phyloP scores from a whole-genome alignment of 371 early-diverging fungal genomes.

The Syncephalis fuscata region DNA sequence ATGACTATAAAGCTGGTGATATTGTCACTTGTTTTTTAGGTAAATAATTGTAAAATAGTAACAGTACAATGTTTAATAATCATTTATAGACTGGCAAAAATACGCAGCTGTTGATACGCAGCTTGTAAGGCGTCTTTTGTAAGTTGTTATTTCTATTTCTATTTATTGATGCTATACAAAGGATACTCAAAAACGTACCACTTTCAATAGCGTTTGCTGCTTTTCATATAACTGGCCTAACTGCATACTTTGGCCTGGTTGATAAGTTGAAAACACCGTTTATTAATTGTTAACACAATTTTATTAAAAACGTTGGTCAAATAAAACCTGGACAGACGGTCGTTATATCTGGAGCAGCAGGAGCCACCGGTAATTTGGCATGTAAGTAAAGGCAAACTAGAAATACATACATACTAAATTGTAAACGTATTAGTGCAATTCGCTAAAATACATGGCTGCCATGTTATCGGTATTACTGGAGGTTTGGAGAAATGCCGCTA shows the following conservation, averaged over 20 bases:
- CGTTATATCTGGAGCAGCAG: conserved; percentile 36
- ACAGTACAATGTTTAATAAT: conserved; percentile 20
- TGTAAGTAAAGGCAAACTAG: too few species aligned
- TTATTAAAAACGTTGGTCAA: conserved; percentile 21
- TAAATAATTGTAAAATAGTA: conserved; percentile 26
- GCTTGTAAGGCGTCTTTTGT: not conserved
- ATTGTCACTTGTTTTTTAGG: conserved; percentile 17
- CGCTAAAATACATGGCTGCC: conserved; percentile 36
- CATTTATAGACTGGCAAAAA: too few species aligned
- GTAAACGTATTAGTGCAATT: conserved; percentile 29
- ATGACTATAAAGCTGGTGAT: conserved; percentile 24
- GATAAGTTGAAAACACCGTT: conserved; percentile 14
- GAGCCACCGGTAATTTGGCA: conserved; percentile 38
- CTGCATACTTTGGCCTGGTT: conserved; percentile 42
- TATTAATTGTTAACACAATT: conserved; percentile 18
- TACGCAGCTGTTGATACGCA: too few species aligned
- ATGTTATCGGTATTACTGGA: conserved; percentile 53
- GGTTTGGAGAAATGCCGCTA: conserved; percentile 49
- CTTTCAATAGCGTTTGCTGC: conserved; percentile 5
- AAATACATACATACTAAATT: too few species aligned
- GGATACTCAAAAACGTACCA: not conserved
- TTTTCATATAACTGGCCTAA: conserved; percentile 41
- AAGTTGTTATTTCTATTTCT: too few species aligned
- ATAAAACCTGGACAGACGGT: conserved; percentile 51
- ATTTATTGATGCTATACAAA: too few species aligned